These are phyloP conservation scores for Cyathus striatus DNA, from an alignment of 768 basidiomycete genomes.

Conservation along the genomic window DNA sequence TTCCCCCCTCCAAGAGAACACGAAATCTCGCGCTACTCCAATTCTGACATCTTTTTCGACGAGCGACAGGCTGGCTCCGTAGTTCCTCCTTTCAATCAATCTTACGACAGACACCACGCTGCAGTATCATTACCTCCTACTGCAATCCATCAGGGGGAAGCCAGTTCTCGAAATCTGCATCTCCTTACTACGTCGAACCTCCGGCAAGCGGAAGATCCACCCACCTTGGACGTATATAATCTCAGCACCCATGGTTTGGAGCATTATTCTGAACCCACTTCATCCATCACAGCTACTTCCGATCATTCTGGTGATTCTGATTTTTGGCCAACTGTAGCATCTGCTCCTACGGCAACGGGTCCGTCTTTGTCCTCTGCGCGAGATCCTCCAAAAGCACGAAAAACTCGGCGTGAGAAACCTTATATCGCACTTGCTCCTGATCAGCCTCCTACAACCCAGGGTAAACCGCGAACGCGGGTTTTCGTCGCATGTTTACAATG, in stretches of 20 bases:
- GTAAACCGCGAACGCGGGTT: slow-evolving; percentile 69
- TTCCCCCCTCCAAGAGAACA: too few species aligned
- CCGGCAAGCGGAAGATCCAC: slow-evolving; percentile 5
- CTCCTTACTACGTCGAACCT: neutral
- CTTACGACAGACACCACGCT: too few species aligned
- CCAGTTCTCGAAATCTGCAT: too few species aligned
- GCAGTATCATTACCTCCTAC: too few species aligned
- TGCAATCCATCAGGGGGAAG: too few species aligned
- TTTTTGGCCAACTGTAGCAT: slow-evolving; percentile 11
- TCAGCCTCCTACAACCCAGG: slow-evolving; percentile 78
- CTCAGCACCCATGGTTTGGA: neutral
- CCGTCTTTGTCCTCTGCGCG: too few species aligned
- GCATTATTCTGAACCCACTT: slow-evolving; percentile 7
- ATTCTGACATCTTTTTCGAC: too few species aligned
- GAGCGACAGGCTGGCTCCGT: too few species aligned
- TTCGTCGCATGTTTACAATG: slow-evolving; percentile 80
- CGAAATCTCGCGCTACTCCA: too few species aligned
- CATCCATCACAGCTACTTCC: slow-evolving; percentile 11
- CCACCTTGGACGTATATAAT: slow-evolving; percentile 3
- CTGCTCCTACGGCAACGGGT: slow-evolving; percentile 3
- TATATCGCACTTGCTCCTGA: slow-evolving; percentile 67
- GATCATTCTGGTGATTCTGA: slow-evolving; percentile 18
- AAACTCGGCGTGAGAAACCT: slow-evolving; percentile 48
- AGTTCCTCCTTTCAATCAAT: too few species aligned
- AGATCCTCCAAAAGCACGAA: slow-evolving; percentile 34